Percentiles rank a stretch among this genome's conserved stretches.
Conservation (phyloP, 768 basidiomycete species). For the Leccinum imitatum region DNA sequence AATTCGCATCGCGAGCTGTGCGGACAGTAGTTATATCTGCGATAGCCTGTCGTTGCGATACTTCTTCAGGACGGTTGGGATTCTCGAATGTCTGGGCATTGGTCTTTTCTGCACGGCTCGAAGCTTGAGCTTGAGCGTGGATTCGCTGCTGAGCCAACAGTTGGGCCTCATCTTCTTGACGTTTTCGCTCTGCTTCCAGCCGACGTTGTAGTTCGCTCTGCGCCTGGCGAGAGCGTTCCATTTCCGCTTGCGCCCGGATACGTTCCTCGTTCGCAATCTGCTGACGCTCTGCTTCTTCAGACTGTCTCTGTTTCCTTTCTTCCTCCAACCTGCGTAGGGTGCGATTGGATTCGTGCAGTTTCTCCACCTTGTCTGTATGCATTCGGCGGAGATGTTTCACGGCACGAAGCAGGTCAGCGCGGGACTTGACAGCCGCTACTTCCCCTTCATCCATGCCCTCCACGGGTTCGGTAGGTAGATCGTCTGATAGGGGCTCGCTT, state of each 20-base stretch:
- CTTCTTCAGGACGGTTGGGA: background rate
- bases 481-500: background rate
- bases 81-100: constrained; percentile 3
- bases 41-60: constrained; percentile 21
- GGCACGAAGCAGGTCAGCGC: constrained; percentile 11
- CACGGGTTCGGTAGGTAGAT: constrained; percentile 20
- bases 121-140: constrained; percentile 4
- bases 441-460: constrained; percentile 26
- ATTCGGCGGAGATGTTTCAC: constrained; percentile 19
- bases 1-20: constrained; percentile 15
- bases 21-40: constrained; percentile 30
- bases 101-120: background rate
- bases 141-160: constrained; percentile 12
- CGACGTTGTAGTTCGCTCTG: constrained; percentile 7
- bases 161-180: constrained; percentile 10
- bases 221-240: constrained; percentile 8
- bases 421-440: constrained; percentile 6
- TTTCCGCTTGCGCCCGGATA: constrained; percentile 11
- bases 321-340: constrained; percentile 26
- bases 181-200: constrained; percentile 9
- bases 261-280: constrained; percentile 19
- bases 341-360: constrained; percentile 16
- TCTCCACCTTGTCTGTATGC: constrained; percentile 18
- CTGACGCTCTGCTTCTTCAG: constrained; percentile 17
- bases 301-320: constrained; percentile 21